Base-by-base conservation (phyloP, 495 filamentous ascomycete species). In the Pyrenula aspistea region DNA sequence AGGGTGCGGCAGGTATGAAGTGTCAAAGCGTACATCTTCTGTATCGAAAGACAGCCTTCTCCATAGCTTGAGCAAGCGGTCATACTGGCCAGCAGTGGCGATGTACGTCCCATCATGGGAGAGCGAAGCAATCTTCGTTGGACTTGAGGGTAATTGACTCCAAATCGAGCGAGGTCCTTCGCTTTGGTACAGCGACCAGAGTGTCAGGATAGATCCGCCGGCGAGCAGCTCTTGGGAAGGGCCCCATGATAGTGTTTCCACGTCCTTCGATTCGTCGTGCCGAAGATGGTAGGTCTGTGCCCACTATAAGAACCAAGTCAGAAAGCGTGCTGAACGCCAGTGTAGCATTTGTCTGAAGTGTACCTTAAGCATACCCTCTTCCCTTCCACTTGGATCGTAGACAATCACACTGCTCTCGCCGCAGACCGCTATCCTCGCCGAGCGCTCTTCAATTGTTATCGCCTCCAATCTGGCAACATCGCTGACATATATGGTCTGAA, bases 1-100 rank as follows among this genome's bases (percentile, higher is more conserved):
- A 1, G 90, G 91, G 68, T 99, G 93, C 12, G 84, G 72, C 1
- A 99, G 81, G 69, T 99, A 99, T 2, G 83, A 81, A 63, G 91
- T 88, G 62, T 97, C 93, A 67, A 96, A 96, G 25, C 87, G 81
- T 22, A 87, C 86, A 62, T 92, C 87, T 58, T 87, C 84, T 11
- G 82, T 78, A 19, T 88, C 89, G 67, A 89, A 95, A n/a, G 85
- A 87, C 20, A 94, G 71, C 59, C 92, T 77, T 59, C 89, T 81
- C 93, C 93, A 99, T 64, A 97, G 78, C 70, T 97, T 99, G 53
- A 92, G 82, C 21, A 97, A 73, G 48, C 86, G 79, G 65, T 97
- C 93, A 65, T 88, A 83, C 51, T 72, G 71, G 25, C 89, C 89
- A 10, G 89, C 82, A 2, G 89, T 90, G 11, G 91, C 91, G 36